Base-by-base conservation (phyloP, 2,329 filamentous ascomycete species). In the Myriosclerotinia curreyana region DNA sequence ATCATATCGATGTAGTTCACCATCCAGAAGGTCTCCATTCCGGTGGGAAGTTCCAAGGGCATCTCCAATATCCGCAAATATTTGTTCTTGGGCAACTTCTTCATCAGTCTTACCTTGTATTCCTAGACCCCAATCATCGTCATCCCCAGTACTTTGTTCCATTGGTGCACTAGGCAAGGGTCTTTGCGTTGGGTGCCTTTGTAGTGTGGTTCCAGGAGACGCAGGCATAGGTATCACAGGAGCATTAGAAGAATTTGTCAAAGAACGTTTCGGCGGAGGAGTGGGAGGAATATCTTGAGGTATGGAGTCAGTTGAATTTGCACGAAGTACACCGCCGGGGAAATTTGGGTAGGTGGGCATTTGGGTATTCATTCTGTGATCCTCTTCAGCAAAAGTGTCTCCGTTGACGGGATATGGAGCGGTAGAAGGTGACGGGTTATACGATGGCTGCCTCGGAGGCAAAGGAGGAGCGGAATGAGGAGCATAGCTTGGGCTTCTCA, bases 1-100 rank as follows among this genome's bases (percentile, higher is more conserved):
- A 68, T 80, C 78, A 69, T 82, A 83, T 56, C 80, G 79, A 50
- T 79, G 80, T 25, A 83, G 73, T 49, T 83, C 80, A 28, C 80
- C 78, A 28, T 82, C 79, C 2, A 78, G 75, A 25, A 81, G 74
- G 67, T 77, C 75, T 42, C 81, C 81, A 68, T 84, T 82, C 17
- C 64, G 66, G 60, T 68, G 66, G 54, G 68, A 66, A 53, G 68
- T 60, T n/a, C 61, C 65, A n/a, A 75, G 68, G n/a, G 71, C 74
- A 68, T 72, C 70, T 48, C 73, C 74, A 65, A 76, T 75, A 64
- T 75, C 74, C 60, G 73, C 72, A 65, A 72, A 76, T 5, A 76
- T 65, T 60, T 73, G 69, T 56, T 76, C 73, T 66, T 75, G 74
- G 22, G 70, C 69, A 31, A 71, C n/a, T 58, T 67, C 68, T 64